Percentiles rank a stretch among this genome's conserved stretches.
phyloP scores from a whole-genome alignment of 306 rosid genomes.

The Prunus mongolica region DNA sequence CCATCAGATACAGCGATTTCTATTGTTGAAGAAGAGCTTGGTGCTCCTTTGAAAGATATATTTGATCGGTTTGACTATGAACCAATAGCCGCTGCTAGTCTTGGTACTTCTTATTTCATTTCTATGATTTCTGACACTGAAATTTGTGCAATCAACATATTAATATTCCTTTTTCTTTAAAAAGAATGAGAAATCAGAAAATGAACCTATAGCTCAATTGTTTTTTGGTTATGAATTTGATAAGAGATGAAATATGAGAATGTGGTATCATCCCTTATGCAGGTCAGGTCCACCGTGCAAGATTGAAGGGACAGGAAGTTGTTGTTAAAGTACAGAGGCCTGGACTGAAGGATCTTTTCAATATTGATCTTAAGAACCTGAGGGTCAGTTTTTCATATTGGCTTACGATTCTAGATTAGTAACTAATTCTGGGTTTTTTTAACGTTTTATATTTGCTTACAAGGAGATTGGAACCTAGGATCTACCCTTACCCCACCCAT shows the following conservation, averaged over 20 bases:
- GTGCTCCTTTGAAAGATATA: conserved; percentile 55
- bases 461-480: background rate
- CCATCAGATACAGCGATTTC: conserved; percentile 85
- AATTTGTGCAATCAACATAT: background rate
- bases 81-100: conserved; percentile 99
- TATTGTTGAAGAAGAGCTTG: conserved; percentile 89
- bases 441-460: background rate
- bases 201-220: background rate
- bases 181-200: background rate
- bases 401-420: conserved; percentile 14
- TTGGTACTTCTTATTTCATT: conserved; percentile 56
- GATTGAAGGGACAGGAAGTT: conserved; percentile 73
- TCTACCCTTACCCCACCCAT: background rate
- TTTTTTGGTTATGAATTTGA: conserved; percentile 1
- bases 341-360: conserved; percentile 94
- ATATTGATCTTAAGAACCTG: conserved; percentile 90
- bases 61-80: conserved; percentile 89
- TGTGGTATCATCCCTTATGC: conserved; percentile 29
- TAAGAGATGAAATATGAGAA: conserved; percentile 10
- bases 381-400: conserved; percentile 68
- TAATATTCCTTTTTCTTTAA: background rate
- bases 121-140: conserved; percentile 8
- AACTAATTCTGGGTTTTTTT: background rate
- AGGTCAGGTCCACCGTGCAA: conserved; percentile 99
- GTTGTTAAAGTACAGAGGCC: conserved; percentile 99